Conservation (phyloP, 805 yeast species). For the Cyberlindnera bimundalis region DNA sequence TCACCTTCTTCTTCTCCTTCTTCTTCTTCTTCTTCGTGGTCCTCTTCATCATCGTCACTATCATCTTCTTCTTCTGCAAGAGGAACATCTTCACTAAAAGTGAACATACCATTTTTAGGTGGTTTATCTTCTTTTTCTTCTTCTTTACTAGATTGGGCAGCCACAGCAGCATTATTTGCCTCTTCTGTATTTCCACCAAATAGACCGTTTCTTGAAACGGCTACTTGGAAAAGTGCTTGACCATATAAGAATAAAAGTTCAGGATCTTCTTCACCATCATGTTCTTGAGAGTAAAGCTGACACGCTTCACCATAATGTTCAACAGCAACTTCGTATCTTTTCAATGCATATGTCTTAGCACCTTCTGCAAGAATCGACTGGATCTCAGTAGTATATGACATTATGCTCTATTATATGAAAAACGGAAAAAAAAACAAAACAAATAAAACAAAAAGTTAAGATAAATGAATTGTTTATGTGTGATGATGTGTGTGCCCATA, state of each 20-base stretch:
- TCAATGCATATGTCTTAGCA: slow-evolving; percentile 58
- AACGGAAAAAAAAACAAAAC: too few relatives aligned
- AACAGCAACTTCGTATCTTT: slow-evolving; percentile 64
- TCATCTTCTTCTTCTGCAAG: slow-evolving; percentile 33
- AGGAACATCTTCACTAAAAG: slow-evolving; percentile 36
- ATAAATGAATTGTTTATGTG: too few relatives aligned
- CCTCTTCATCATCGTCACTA: slow-evolving; percentile 17
- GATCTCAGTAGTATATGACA: slow-evolving; percentile 39
- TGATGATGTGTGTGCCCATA: too few relatives aligned
- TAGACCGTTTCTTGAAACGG: slow-evolving; percentile 69
- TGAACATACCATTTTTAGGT: slow-evolving; percentile 29
- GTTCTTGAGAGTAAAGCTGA: slow-evolving; percentile 41
- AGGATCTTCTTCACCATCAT: slow-evolving; percentile 62
- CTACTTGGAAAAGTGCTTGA: slow-evolving; percentile 72
- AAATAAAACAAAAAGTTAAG: too few relatives aligned
- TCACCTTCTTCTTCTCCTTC: slow-evolving; percentile 28
- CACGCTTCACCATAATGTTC: slow-evolving; percentile 75
- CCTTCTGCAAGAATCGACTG: slow-evolving; percentile 55
- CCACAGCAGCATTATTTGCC: slow-evolving; percentile 25
- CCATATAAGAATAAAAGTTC: slow-evolving; percentile 76
- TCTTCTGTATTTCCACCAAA: slow-evolving; percentile 50
- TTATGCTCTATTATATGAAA: slow-evolving; percentile 6
- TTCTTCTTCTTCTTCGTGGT: slow-evolving; percentile 20
- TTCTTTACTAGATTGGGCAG: slow-evolving; percentile 17
- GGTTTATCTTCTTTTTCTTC: slow-evolving; percentile 26